Evolutionary conservation across 2,329 filamentous ascomycete genomes (phyloP), one percentile per base, ranked within the genome.

Genomic region (Fusarium xyrophilum): DNA sequence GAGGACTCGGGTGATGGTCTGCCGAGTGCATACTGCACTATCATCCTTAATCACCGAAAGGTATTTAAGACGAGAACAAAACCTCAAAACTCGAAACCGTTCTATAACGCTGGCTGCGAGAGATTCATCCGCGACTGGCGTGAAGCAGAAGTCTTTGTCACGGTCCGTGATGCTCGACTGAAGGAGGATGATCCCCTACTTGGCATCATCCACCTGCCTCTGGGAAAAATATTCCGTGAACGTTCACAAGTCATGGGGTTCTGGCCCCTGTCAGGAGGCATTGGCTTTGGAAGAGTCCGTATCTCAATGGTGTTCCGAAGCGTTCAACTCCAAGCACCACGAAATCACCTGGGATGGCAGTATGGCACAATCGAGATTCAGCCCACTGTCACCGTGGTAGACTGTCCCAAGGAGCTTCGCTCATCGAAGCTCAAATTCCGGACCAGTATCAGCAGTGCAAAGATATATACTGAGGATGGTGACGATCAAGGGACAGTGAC

Each of bases 71-170:
- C 91, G 4, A 82, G 91, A 19, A 92, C 91, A 1, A 93, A 93
- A 77, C 91, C 91, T 2, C 92, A 92, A 79, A 93, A 92, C 65
- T 85, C 88, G 0, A 92, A 92, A 71, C 91, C 91, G 0, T 93
- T 93, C 77, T 93, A 91, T 82, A 93, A 93, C 68, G 91, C 91
- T 5, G 89, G 89, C 9, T 91, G 88, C 4, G 91, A 93, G 75
- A 85, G 89, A 8, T 92, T 92, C 67, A 83, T 93, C 39, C 82
- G 86, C 15, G 88, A 93, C 74, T 92, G 90, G 85, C 82, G 81
- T 19, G 86, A 84, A 15, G 85, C 88, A 3, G 90, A 93, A 74
- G 82, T 93, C 33, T 89, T 91, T 67, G 79, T 93, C 32, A 83
- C 85, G 2, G 89, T 92, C 3, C 85, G 89, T 14, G 91, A 93